Evolutionary conservation across 352 stramenopile genomes (phyloP).

Genomic region (Pythium biforme): DNA sequence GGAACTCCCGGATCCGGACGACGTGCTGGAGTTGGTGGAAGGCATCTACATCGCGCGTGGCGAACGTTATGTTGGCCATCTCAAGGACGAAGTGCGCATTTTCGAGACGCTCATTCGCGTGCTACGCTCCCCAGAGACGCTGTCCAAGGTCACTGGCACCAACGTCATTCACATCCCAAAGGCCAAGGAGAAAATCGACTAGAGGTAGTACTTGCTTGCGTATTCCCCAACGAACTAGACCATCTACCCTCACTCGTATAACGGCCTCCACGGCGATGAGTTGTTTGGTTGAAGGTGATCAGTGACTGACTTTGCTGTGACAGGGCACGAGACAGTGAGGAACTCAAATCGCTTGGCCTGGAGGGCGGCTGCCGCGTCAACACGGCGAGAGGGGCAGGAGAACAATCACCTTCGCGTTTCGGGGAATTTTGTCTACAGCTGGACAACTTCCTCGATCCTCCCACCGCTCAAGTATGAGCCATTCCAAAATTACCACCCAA

Average conservation of each 20-base stretch:
- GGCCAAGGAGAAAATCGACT: slow-evolving; percentile 85
- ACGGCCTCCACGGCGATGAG: no score
- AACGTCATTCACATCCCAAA: slow-evolving; percentile 87
- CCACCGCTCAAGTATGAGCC: neutral
- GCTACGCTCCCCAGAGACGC: slow-evolving; percentile 77
- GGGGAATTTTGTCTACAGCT: neutral
- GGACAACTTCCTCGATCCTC: neutral
- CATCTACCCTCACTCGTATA: no score
- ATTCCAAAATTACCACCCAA: slow-evolving; percentile 13
- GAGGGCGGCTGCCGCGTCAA: neutral
- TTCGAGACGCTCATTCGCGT: slow-evolving; percentile 88
- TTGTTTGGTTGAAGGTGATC: neutral
- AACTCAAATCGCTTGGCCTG: neutral
- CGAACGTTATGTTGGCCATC: slow-evolving; percentile 82
- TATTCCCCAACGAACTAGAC: no score
- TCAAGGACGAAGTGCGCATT: slow-evolving; percentile 87
- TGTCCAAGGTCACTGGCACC: slow-evolving; percentile 80
- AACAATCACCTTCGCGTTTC: no score
- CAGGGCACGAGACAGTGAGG: neutral
- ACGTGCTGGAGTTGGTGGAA: slow-evolving; percentile 85
- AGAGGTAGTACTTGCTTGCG: slow-evolving; percentile 13
- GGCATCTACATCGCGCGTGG: slow-evolving; percentile 86
- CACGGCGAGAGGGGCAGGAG: neutral
- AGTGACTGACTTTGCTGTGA: neutral
- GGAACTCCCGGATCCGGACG: slow-evolving; percentile 77